These are phyloP conservation scores for Petasospora fabianii DNA, from an alignment of 1,139 yeast species.

Conservation along the genomic window DNA sequence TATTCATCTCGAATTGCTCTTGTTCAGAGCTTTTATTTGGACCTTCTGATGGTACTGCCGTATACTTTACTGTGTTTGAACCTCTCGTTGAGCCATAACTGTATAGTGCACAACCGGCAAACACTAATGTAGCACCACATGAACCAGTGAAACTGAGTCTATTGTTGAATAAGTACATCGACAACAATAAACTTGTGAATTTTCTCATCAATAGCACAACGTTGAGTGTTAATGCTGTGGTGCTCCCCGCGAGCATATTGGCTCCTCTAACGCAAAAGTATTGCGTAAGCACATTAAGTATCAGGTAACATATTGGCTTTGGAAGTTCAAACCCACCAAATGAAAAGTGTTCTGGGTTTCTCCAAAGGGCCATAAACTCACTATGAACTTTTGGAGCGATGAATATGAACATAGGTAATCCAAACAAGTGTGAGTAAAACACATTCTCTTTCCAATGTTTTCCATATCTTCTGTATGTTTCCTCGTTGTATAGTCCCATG, in stretches of 20 bases:
- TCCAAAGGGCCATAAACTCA: slow-evolving; percentile 23
- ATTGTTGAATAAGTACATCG: slow-evolving; percentile 48
- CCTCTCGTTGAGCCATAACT: slow-evolving; percentile 20
- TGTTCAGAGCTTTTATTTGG: not conserved
- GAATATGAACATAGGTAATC: slow-evolving; percentile 51
- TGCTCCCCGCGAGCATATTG: slow-evolving; percentile 52
- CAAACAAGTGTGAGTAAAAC: slow-evolving; percentile 57
- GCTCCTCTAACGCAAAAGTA: slow-evolving; percentile 66
- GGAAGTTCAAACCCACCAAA: slow-evolving; percentile 19
- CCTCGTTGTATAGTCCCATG: slow-evolving; percentile 55
- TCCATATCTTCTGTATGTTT: slow-evolving; percentile 47
- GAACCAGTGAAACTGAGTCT: slow-evolving; percentile 35
- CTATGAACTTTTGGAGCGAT: slow-evolving; percentile 16
- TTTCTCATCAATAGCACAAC: slow-evolving; percentile 59
- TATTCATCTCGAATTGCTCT: not conserved
- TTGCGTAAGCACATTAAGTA: slow-evolving; percentile 56
- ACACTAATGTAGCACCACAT: slow-evolving; percentile 49
- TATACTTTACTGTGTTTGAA: not conserved
- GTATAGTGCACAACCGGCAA: slow-evolving; percentile 52
- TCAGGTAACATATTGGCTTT: slow-evolving; percentile 30
- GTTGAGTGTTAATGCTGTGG: slow-evolving; percentile 59
- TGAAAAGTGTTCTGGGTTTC: slow-evolving; percentile 18
- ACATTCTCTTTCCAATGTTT: slow-evolving; percentile 62
- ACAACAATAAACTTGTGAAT: slow-evolving; percentile 53
- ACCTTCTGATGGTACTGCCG: not conserved